Evolutionary conservation across 176 grass and related monocot species (phyloP).

Genomic region (Raddia distichophylla): DNA sequence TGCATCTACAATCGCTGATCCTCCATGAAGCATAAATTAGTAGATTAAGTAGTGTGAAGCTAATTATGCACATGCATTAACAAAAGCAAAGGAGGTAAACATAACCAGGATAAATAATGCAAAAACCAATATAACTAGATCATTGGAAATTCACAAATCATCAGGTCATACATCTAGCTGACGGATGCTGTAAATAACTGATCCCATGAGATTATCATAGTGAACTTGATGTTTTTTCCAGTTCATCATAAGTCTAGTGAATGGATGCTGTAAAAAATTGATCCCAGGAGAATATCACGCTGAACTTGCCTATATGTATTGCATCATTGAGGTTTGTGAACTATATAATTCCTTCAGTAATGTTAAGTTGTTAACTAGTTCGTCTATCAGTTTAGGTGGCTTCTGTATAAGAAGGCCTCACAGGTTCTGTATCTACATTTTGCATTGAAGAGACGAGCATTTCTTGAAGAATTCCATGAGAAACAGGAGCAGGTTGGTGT

Average conservation of each 20-base stretch:
- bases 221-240: not conserved
- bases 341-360: conserved; percentile 26
- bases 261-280: conserved; percentile 11
- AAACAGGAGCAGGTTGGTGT: conserved; percentile 76
- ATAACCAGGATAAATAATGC: not conserved
- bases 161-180: not conserved
- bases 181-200: conserved; percentile 2
- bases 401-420: conserved; percentile 65
- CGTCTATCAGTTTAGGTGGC: conserved; percentile 74
- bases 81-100: not conserved
- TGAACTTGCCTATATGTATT: conserved; percentile 19
- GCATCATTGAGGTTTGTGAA: conserved; percentile 11
- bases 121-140: not conserved
- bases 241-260: not conserved
- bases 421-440: conserved; percentile 81
- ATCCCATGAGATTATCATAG: not conserved
- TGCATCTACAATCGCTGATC: not conserved
- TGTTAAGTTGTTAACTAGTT: conserved; percentile 25
- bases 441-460: conserved; percentile 69
- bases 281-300: not conserved
- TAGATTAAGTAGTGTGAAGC: not conserved
- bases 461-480: conserved; percentile 79
- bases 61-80: not conserved
- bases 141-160: not conserved
- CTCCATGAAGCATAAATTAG: not conserved